A percentile compares a stretch with the other conserved stretches of the same genome.
These are phyloP conservation scores for Pelargonium exstipulatum DNA, from an alignment of 441 rosid genomes.

Conservation along the genomic window DNA sequence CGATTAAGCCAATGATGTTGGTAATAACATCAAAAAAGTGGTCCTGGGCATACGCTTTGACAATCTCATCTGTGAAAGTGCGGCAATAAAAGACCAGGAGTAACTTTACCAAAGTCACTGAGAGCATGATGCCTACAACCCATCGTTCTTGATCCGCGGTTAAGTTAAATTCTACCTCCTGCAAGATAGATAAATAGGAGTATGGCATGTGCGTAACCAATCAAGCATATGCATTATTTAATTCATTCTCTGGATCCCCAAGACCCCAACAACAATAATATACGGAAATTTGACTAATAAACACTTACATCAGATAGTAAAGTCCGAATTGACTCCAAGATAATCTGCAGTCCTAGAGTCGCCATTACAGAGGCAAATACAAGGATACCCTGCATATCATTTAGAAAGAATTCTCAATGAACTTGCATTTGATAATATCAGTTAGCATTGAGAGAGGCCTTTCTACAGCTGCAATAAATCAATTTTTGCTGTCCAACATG, in stretches of 20 bases:
- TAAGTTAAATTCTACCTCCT: background rate
- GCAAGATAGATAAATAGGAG: background rate
- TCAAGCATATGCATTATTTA: background rate
- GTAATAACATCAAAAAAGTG: conserved; percentile 69
- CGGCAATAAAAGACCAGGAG: conserved; percentile 48
- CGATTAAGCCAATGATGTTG: conserved; percentile 50
- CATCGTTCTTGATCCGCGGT: conserved; percentile 48
- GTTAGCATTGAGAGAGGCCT: background rate
- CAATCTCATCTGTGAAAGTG: conserved; percentile 52
- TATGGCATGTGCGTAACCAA: conserved; percentile 42
- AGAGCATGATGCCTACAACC: conserved; percentile 71
- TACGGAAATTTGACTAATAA: background rate
- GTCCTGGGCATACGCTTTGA: conserved; percentile 62
- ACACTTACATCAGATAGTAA: conserved; percentile 39
- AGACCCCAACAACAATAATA: background rate
- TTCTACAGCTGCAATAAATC: background rate
- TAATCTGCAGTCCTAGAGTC: conserved; percentile 61
- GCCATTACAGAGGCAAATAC: conserved; percentile 80
- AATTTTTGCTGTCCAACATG: background rate
- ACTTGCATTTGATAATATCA: background rate
- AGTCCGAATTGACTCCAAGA: conserved; percentile 51
- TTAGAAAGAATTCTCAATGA: background rate
- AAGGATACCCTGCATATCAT: conserved; percentile 47
- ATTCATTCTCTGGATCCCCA: background rate
- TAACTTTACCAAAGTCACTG: conserved; percentile 47